A percentile compares a stretch with the other conserved stretches of the same genome.
Conservation (phyloP, 305 asterid species). For the Fraxinus floribunda region DNA sequence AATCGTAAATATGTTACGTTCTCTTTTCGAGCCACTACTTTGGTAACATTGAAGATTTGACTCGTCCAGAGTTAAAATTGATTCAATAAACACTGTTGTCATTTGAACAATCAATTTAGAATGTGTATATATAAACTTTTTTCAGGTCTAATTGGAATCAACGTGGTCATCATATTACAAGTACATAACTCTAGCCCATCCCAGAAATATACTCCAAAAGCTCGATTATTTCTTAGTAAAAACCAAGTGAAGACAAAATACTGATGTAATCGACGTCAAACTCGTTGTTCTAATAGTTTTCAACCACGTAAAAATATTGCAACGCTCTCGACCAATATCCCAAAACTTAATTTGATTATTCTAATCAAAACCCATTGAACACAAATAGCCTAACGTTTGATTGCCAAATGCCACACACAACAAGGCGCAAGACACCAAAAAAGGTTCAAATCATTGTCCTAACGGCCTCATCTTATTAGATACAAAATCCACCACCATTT, state of each 20-base stretch:
- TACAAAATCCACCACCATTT: conserved; percentile 25
- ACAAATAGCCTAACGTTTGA: conserved; percentile 40
- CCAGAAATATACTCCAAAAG: not conserved
- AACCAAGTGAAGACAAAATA: not conserved
- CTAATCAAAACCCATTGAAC: conserved; percentile 34
- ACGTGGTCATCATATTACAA: not conserved
- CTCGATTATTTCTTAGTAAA: not conserved
- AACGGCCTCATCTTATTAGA: conserved; percentile 10
- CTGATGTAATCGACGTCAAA: not conserved
- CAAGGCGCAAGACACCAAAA: conserved; percentile 37
- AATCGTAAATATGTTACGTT: not conserved
- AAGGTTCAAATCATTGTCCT: conserved; percentile 38
- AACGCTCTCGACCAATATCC: not conserved
- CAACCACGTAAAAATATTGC: not conserved
- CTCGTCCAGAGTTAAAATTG: not conserved
- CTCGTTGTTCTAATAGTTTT: not conserved
- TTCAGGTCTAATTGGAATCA: not conserved
- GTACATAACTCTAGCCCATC: not conserved
- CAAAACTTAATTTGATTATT: not conserved
- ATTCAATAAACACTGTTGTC: not conserved
- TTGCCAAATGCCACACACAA: conserved; percentile 36
- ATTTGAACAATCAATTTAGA: not conserved
- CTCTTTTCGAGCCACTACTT: not conserved
- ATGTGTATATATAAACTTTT: not conserved
- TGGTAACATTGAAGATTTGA: not conserved